Base-by-base conservation (phyloP, 2,329 filamentous ascomycete genomes). In the Periconia macrospinosa region DNA sequence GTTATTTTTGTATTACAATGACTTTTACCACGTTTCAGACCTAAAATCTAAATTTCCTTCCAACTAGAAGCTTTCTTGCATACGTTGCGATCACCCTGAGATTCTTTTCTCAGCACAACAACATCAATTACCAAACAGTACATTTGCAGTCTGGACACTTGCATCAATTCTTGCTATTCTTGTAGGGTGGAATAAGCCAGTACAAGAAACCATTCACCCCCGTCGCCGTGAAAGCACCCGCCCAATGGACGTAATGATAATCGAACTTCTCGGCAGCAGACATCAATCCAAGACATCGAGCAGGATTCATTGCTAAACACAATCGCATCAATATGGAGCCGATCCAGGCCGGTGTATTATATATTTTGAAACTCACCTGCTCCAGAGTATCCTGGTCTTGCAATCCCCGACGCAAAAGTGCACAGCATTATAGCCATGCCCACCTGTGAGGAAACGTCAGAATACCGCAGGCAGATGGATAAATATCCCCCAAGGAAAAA, bases 261-360 rank as follows among this genome's bases (percentile, higher is more conserved):
- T 67, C 62, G 47, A 72, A 62, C 6, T 61, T 55, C 14, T 65
- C 68, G 62, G 54, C 45, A 9, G 67, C 65, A 13, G 66, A 58
- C 72, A 74, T 74, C 14, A 74, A 57, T 17, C 72, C 71, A 14
- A 74, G 58, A 50, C 70, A 74, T 14, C 71, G 56, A 15, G 70
- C 71, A 10, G 70, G 67, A 52, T 75, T 72, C 56, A 71, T 62
- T 8, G 66, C 68, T 71, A 41, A 14, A 27, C 23, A 27, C 23
- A 27, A 27, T 8, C 5, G 23, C 8, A 8, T 27, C 23, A 27
- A 5, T 27, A 27, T 27, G 23, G 23, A 27, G 23, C 23, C 8
- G 23, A 27, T 27, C 23, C 23, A 27, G 23, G 23, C 23, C 23
- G 7, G 41, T 9, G 14, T 47, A 37, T 30, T 42, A n/a, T n/a